Base-by-base conservation (phyloP, 306 rosid genomes). In the Begonia fuchsioides region DNA sequence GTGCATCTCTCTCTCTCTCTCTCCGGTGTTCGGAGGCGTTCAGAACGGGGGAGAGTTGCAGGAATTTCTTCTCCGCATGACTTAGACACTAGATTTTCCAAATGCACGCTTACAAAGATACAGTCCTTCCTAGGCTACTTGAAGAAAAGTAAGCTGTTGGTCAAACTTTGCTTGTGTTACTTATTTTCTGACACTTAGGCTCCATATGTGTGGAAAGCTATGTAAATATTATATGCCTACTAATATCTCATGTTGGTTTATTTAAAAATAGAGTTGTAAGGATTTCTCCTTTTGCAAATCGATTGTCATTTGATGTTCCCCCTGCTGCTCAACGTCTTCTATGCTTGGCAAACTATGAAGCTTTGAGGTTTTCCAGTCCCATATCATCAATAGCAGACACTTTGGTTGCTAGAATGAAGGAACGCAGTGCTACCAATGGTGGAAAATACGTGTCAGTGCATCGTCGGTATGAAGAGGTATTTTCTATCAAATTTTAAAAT, bases 401-500 rank as follows among this genome's bases (percentile, higher is more conserved):
- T 43, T 61, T 90, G 76, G 95, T 77, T 68, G 71, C 76, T 50
- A 75, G 93, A 69, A 90, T 90, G 98, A 85, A 73, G 66, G 76
- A 75, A 44, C 94, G 58, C 56, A 90, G 98, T 70, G 72, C 72
- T 51, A 79, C 56, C 47, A 75, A 82, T 59, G 92, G 87, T 48
- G 95, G 98, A 15, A 85, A 81, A 73, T 90, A 82, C 72, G 78
- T 90, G 53, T 85, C 98, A 4, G 78, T 90, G 57, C 98, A 90
- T 71, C 98, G 85, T 59, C 93, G 98, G 62, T 90, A 79, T 71
- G 98, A 90, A 73, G 98, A 90, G 97, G 97, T 90, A 58, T 50
- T 79, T 61, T 64, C 52, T 40, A 20, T 59, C 41, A 17, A 52
- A 40, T 55, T 55, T 46, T 10, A 40, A 40, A 12, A 40, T 8